Conservation (phyloP, 345 rosid species). For the Moringa oleifera region DNA sequence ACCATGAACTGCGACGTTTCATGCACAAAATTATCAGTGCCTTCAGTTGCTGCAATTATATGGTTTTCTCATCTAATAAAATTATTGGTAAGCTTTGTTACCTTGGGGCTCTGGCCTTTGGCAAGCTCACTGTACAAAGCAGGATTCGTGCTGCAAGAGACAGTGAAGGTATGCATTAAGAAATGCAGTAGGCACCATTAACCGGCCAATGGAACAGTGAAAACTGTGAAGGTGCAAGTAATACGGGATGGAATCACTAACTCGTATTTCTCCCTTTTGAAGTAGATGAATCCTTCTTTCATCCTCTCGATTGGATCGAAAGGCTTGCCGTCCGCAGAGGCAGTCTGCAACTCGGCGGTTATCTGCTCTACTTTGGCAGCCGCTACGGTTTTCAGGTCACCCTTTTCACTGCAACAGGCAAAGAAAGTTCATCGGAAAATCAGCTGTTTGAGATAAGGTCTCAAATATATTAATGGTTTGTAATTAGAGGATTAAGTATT, state of each 20-base stretch:
- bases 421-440: background rate
- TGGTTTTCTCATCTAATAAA: too few relatives aligned
- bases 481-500: background rate
- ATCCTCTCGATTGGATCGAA: constrained; percentile 52
- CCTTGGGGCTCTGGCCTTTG: constrained; percentile 91
- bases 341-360: constrained; percentile 55
- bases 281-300: constrained; percentile 64
- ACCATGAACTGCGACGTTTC: constrained; percentile 63
- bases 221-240: too few relatives aligned
- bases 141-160: constrained; percentile 53
- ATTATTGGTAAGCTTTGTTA: too few relatives aligned
- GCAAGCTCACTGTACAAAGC: constrained; percentile 65
- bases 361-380: constrained; percentile 71
- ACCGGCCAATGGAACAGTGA: background rate
- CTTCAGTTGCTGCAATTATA: too few relatives aligned
- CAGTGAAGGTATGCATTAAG: background rate
- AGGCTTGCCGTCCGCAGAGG: constrained; percentile 29
- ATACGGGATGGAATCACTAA: constrained; percentile 6
- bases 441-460: too few relatives aligned
- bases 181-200: too few relatives aligned
- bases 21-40: too few relatives aligned
- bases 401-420: constrained; percentile 62
- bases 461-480: too few relatives aligned
- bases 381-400: constrained; percentile 62
- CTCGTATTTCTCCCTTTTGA: constrained; percentile 83